phyloP scores from a whole-genome alignment of 352 stramenopile genomes.

The Globisporangium nunn region DNA sequence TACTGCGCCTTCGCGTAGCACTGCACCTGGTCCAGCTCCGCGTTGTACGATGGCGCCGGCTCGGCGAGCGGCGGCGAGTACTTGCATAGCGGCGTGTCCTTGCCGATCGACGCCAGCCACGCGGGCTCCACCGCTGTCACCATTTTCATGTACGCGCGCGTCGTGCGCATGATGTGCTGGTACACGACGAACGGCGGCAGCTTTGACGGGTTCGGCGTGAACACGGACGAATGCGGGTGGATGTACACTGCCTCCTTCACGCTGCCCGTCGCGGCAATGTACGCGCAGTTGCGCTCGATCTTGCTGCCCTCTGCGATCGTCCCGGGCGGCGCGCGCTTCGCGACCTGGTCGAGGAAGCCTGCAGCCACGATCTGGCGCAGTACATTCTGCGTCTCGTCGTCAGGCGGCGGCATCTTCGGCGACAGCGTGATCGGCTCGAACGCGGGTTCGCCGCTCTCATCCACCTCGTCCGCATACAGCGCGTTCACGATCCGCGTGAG shows the following conservation, averaged over 20 bases:
- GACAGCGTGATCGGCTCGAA: constrained; percentile 39
- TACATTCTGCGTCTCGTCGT: constrained; percentile 45
- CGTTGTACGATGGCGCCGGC: constrained; percentile 56
- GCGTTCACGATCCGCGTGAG: constrained; percentile 79
- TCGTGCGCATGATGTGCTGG: constrained; percentile 69
- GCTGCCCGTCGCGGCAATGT: constrained; percentile 43
- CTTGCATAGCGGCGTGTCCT: constrained; percentile 65
- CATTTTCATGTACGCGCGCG: constrained; percentile 93
- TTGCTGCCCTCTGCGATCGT: constrained; percentile 75
- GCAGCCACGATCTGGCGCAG: constrained; percentile 73
- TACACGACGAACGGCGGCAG: constrained; percentile 73
- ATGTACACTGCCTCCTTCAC: constrained; percentile 79
- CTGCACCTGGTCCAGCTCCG: constrained; percentile 51
- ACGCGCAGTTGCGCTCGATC: constrained; percentile 81
- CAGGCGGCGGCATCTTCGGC: constrained; percentile 61
- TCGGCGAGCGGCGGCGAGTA: constrained; percentile 55
- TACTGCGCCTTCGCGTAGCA: constrained; percentile 78
- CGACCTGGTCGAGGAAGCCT: constrained; percentile 81
- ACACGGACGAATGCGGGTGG: constrained; percentile 78
- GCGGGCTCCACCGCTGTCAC: constrained; percentile 96
- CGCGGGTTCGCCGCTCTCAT: constrained; percentile 11
- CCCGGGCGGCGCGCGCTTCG: constrained; percentile 55
- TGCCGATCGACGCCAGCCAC: constrained; percentile 90
- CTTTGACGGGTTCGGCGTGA: constrained; percentile 59
- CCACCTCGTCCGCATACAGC: constrained; percentile 30